phyloP scores from a whole-genome alignment of 495 filamentous ascomycete species.

The Tuber magnatum region DNA sequence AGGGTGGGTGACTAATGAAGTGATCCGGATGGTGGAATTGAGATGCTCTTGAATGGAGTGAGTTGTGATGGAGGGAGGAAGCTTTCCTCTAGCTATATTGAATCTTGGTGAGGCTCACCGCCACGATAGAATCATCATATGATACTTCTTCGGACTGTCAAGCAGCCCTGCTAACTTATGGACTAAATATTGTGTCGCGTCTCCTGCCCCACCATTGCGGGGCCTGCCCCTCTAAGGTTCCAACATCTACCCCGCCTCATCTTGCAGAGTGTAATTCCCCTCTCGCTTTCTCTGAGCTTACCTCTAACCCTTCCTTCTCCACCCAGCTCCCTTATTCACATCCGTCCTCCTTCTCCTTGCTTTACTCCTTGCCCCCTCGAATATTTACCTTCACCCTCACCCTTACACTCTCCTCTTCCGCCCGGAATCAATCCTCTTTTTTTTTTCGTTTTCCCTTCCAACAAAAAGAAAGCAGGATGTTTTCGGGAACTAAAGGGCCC shows the following conservation, averaged over 20 bases:
- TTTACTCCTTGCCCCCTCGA: not conserved
- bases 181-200: not conserved
- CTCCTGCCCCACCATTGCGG: not conserved
- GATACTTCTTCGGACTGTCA: not conserved
- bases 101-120: not conserved
- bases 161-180: not conserved
- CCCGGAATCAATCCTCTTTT: not conserved
- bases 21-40: not conserved
- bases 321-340: not conserved
- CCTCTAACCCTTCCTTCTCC: not conserved
- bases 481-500: constrained; percentile 52
- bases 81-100: not conserved
- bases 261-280: not conserved
- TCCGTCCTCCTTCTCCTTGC: not conserved
- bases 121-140: not conserved
- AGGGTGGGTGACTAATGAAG: not conserved
- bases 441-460: not conserved
- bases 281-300: not conserved
- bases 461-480: constrained; percentile 21
- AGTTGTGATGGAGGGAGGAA: not conserved
- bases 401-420: not conserved
- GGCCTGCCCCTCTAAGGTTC: not conserved
- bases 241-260: constrained; percentile 3
- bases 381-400: not conserved
- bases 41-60: not conserved